Base-by-base conservation (phyloP, 306 rosid genomes). In the Hippophae rhamnoides region DNA sequence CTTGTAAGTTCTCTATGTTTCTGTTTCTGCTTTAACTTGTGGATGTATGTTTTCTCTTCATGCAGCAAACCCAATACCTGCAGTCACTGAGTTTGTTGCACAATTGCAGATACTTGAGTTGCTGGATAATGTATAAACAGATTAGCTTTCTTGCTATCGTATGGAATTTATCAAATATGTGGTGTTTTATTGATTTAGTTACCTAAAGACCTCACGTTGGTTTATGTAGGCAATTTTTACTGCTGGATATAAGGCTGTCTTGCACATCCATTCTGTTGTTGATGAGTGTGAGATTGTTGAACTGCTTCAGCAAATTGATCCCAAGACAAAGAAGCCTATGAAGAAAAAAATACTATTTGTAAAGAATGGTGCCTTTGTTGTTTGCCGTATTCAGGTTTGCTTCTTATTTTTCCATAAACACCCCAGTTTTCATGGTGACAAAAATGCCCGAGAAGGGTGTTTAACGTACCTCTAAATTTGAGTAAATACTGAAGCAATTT, bases 261-360 rank as follows among this genome's bases (percentile, higher is more conserved):
- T 93, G 81, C 99, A 93, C 70, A 74, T 93, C 64, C 99, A 93
- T 70, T 65, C 95, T 40, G 72, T 93, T 64, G 99, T 93, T 47
- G 99, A 93, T 77, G 99, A 93, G 74, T 93, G 99, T 74, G 99
- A 93, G 79, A 89, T 93, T 65, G 88, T 93, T 45, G 95, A 93
- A 69, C 81, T 93, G 64, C 52, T 89, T 10, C 86, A 89, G 47
- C 94, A 93, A 85, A 84, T 93, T 60, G 99, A 93, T 79, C 82
- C 88, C 12, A 93, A 77, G 94, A 86, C 97, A 25, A 86, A 41
- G 81, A 93, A 86, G 70, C 89, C 95, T 44, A 75, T 82, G 81
- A 93, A 84, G 66, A 93, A 82, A 83, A 84, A 75, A 67, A 61
- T 83, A 60, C 94, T 89, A 52, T 93, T 88, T 71, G 99, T 93